Percentiles rank a stretch among this genome's conserved stretches.
These are phyloP conservation scores for Fusarium caatingaense DNA, from an alignment of 2,329 filamentous ascomycete species.

Conservation along the genomic window DNA sequence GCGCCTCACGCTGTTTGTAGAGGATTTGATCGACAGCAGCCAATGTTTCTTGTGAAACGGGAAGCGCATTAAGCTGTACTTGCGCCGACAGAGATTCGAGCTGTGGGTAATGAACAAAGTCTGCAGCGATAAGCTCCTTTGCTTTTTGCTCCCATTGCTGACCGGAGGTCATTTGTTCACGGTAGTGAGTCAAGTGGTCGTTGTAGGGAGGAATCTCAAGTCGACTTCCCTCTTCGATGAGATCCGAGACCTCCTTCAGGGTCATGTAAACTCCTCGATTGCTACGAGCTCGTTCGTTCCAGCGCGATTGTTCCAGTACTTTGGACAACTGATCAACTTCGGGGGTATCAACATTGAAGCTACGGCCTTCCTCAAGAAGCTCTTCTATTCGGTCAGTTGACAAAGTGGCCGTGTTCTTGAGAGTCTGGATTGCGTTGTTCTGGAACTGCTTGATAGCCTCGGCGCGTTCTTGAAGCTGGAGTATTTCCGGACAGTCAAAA, in stretches of 20 bases:
- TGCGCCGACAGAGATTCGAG: conserved; percentile 91
- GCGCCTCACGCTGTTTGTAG: conserved; percentile 94
- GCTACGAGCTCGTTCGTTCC: conserved; percentile 81
- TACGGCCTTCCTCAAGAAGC: conserved; percentile 87
- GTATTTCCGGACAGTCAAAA: conserved; percentile 94
- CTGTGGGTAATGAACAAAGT: conserved; percentile 92
- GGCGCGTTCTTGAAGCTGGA: conserved; percentile 84
- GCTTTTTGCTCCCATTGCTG: conserved; percentile 93
- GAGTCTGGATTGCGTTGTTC: conserved; percentile 75
- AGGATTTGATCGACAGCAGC: conserved; percentile 89
- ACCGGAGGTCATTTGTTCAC: conserved; percentile 80
- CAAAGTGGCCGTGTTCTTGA: conserved; percentile 73
- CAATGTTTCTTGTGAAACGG: conserved; percentile 84
- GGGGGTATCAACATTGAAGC: conserved; percentile 90
- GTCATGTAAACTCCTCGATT: conserved; percentile 74
- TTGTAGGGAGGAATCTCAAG: conserved; percentile 84
- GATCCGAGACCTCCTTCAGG: conserved; percentile 79
- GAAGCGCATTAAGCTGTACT: conserved; percentile 75
- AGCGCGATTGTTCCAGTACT: conserved; percentile 85
- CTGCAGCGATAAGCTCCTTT: conserved; percentile 90
- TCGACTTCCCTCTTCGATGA: conserved; percentile 81
- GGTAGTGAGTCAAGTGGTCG: conserved; percentile 80
- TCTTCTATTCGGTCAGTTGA: conserved; percentile 85
- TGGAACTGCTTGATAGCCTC: conserved; percentile 88
- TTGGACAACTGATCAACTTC: conserved; percentile 86